Evolutionary conservation across 2,329 filamentous ascomycete species (phyloP).

Genomic region (Fusarium pininemorale): DNA sequence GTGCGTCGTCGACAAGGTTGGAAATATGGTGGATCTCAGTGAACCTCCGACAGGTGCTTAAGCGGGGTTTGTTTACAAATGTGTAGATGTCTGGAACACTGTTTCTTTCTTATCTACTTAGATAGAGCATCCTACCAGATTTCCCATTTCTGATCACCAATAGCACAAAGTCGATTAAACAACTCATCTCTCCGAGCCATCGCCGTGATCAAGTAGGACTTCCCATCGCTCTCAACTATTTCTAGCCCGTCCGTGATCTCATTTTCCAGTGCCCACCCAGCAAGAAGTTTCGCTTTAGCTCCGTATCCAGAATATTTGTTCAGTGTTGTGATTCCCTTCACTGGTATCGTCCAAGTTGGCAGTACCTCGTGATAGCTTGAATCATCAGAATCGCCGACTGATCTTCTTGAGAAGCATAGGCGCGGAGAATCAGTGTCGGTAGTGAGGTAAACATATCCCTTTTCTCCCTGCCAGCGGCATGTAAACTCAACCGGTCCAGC

Average conservation of each 20-base stretch:
- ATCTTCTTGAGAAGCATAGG: constrained; percentile 4
- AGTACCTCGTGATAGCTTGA: constrained; percentile 50
- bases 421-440: not conserved
- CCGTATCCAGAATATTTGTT: constrained; percentile 81
- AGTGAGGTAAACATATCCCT: constrained; percentile 54
- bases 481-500: constrained; percentile 76
- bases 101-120: not conserved
- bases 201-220: constrained; percentile 70
- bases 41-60: too few species aligned
- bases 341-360: constrained; percentile 72
- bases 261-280: constrained; percentile 76
- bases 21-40: too few species aligned
- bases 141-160: constrained; percentile 82
- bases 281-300: constrained; percentile 80
- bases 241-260: constrained; percentile 78
- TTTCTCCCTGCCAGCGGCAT: constrained; percentile 71
- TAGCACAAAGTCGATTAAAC: constrained; percentile 77
- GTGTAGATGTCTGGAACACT: too few species aligned
- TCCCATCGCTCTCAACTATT: constrained; percentile 59
- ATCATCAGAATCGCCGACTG: not conserved
- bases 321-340: constrained; percentile 74
- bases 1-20: too few species aligned
- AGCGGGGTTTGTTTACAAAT: too few species aligned
- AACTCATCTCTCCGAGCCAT: constrained; percentile 76
- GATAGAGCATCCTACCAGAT: constrained; percentile 53